Percentiles rank a stretch among this genome's conserved stretches.
These are phyloP conservation scores for Komagataella populi DNA, from an alignment of 805 yeast genomes.

Conservation along the genomic window DNA sequence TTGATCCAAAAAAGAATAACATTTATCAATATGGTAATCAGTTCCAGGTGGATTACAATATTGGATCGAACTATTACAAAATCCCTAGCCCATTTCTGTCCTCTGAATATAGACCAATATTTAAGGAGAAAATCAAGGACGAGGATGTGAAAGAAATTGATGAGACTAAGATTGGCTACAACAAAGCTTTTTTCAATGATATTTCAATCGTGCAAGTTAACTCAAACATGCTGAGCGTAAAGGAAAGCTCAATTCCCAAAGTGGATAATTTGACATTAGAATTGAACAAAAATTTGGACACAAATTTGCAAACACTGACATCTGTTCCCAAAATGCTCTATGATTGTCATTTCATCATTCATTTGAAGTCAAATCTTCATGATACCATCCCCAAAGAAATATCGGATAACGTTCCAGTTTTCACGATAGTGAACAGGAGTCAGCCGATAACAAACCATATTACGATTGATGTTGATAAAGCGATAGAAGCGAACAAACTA, in stretches of 20 bases:
- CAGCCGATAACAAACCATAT: conserved; percentile 2
- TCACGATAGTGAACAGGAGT: neutral
- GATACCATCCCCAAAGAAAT: neutral
- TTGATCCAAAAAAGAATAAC: neutral
- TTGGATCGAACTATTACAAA: neutral
- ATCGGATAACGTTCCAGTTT: neutral
- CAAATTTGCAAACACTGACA: neutral
- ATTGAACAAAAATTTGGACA: neutral
- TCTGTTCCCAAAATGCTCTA: neutral
- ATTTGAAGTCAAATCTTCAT: neutral
- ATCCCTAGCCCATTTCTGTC: neutral
- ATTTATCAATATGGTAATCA: neutral
- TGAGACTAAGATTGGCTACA: neutral
- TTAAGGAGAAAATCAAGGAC: neutral
- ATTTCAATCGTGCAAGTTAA: neutral
- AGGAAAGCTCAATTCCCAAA: neutral
- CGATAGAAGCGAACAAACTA: conserved; percentile 14
- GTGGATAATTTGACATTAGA: neutral
- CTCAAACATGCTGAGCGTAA: neutral
- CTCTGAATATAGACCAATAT: neutral
- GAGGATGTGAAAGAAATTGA: neutral
- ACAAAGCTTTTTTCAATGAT: neutral
- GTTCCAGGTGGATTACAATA: neutral
- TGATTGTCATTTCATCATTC: neutral
- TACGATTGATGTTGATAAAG: conserved; percentile 12